These are phyloP conservation scores for Vitis amurensis DNA, from an alignment of 164 flowering plant genomes.

Conservation along the genomic window DNA sequence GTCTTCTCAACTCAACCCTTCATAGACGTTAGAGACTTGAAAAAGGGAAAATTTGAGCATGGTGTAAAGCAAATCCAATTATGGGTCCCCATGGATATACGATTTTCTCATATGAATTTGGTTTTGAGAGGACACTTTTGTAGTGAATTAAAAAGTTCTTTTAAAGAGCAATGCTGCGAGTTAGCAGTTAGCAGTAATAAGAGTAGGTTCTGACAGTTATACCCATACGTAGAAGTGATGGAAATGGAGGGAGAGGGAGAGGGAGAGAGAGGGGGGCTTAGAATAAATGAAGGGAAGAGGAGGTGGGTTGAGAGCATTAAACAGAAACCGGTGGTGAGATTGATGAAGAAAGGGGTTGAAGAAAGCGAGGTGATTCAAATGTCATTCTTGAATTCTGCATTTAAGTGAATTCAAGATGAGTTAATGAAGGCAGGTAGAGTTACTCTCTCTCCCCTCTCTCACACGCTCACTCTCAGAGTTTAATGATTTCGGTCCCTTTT, in stretches of 20 bases:
- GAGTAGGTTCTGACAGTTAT: slow-evolving; percentile 16
- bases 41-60: too few species aligned
- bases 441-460: slow-evolving; percentile 16
- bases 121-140: too few species aligned
- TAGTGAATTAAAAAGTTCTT: too few species aligned
- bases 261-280: slow-evolving; percentile 2
- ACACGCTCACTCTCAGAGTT: slow-evolving; percentile 2
- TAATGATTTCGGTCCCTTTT: background rate
- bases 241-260: background rate
- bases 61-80: too few species aligned
- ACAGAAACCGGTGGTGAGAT: slow-evolving; percentile 24
- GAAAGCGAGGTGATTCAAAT: slow-evolving; percentile 11
- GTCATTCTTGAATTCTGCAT: slow-evolving; percentile 44
- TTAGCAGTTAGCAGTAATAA: too few species aligned
- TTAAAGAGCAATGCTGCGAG: too few species aligned
- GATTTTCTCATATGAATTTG: too few species aligned
- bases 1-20: too few species aligned
- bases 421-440: slow-evolving; percentile 39
- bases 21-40: too few species aligned
- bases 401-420: slow-evolving; percentile 42
- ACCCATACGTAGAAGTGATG: slow-evolving; percentile 11
- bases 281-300: slow-evolving; percentile 27
- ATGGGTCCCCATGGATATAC: too few species aligned
- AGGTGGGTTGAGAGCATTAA: slow-evolving; percentile 39
- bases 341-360: slow-evolving; percentile 13